Evolutionary conservation across 768 basidiomycete genomes (phyloP), one percentile per base, ranked within the genome.

Genomic region (Hypholoma sublateritium): DNA sequence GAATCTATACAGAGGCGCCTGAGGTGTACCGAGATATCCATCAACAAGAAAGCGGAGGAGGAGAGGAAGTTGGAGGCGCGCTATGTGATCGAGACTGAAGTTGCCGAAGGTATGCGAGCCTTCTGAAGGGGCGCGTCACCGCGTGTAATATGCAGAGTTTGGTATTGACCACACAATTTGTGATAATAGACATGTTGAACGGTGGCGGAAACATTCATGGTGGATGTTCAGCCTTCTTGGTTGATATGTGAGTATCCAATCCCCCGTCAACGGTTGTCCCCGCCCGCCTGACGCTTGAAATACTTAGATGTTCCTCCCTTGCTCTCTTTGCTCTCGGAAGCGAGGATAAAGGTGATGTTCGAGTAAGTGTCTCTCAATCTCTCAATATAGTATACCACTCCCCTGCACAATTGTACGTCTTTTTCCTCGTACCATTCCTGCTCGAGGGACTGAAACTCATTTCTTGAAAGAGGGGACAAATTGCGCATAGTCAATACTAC

Each of bases 321-420:
- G 73, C 80, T 5, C 67, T 84, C 24, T 69, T 68, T 13, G 76
- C 76, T 7, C 65, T 75, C 5, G 63, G 39, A 53, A 53, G 60
- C 62, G 69, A 37, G 50, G 71, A 55, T 42, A 62, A 49, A 41
- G 71, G 65, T 13, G 57, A 69, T 0, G 19, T 64, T 4, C 49
- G 59, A n/a, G 44, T 24, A 0, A 73, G 70, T 25, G 83, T 85
- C 5, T 81, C 82, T 0, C 81, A 83, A 59, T 77, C 81, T 1
- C 63, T 85, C 32, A 78, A 81, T 45, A 67, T 83, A 5, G 69
- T 81, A 34, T 85, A 81, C 55, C 84, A 85, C 56, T 79, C 83
- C 37, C 84, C 84, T 24, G 83, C 83, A 13, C 58, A 61, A n/a
- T n/a, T 73, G 83, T 84, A 62, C 58, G 76, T 67, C 4, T 24